phyloP scores from a whole-genome alignment of 768 basidiomycete genomes.

The Butyriboletus loyo region DNA sequence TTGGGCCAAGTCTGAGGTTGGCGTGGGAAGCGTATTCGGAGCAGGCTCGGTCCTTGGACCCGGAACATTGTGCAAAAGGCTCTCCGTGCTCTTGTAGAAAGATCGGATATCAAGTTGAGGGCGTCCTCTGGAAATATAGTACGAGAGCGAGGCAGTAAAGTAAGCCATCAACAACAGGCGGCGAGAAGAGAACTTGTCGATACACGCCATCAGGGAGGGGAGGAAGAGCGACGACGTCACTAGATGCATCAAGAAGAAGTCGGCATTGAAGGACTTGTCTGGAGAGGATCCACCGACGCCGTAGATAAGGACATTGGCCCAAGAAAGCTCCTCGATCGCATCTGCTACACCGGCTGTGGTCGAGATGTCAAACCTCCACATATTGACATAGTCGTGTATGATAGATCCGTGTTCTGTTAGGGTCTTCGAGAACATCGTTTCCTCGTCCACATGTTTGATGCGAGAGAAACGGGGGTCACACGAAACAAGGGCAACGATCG shows the following conservation, averaged over 20 bases:
- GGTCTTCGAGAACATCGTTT: slow-evolving; percentile 28
- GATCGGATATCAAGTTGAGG: slow-evolving; percentile 30
- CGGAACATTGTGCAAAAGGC: slow-evolving; percentile 34
- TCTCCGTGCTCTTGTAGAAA: slow-evolving; percentile 30
- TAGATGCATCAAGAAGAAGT: slow-evolving; percentile 71
- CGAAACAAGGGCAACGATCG: slow-evolving; percentile 51
- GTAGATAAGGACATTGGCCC: slow-evolving; percentile 56
- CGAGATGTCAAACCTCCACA: slow-evolving; percentile 44
- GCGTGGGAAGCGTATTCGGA: slow-evolving; percentile 25
- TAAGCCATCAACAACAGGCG: slow-evolving; percentile 29
- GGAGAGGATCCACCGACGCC: slow-evolving; percentile 51
- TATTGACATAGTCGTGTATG: slow-evolving; percentile 40
- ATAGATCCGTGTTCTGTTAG: slow-evolving; percentile 34
- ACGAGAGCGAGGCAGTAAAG: slow-evolving; percentile 25
- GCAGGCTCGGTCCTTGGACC: slow-evolving; percentile 24
- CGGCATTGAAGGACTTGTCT: slow-evolving; percentile 53
- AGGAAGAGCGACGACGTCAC: slow-evolving; percentile 67
- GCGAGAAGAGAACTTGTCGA: slow-evolving; percentile 28
- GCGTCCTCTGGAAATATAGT: slow-evolving; percentile 34
- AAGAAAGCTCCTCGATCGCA: slow-evolving; percentile 63
- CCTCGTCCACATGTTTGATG: slow-evolving; percentile 24
- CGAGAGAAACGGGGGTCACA: slow-evolving; percentile 42
- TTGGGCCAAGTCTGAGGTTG: slow-evolving; percentile 32
- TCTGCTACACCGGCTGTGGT: slow-evolving; percentile 38
- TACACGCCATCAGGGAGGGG: slow-evolving; percentile 42